Evolutionary conservation across 768 basidiomycete genomes (phyloP), one percentile per base, ranked within the genome.

Genomic region (Jaapia argillacea): DNA sequence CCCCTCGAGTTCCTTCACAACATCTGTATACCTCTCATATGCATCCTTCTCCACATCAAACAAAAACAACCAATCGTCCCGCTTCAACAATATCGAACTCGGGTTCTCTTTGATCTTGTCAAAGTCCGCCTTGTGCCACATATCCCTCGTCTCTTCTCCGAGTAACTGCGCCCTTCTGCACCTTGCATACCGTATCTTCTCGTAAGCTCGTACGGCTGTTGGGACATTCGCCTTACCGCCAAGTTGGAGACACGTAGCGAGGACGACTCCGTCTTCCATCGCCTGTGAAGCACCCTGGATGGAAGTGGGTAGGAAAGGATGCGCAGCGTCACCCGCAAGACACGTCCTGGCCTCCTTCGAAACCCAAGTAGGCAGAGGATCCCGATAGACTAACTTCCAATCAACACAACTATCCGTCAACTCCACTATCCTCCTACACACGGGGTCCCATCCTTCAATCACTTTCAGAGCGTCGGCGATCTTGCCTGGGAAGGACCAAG

Each of bases 251-350:
- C 44, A 22, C 18, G 48, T 45, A 1, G 54, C 55, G 44, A 57
- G 45, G 13, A 49, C 47, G 22, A 54, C 51, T 40, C 51, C 54
- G 40, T 57, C 51, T 38, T 56, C 55, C 37, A 57, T 28, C 1
- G 54, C 55, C 24, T 53, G 53, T 10, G 46, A 47, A 1, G 54
- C 55, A 5, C 55, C 55, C 24, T 55, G 55, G 31, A 50, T 48
- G 24, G 51, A 52, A 12, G 55, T 57, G 56, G 61, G 55, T 4
- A 61, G 52, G 46, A 57, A 59, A 21, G 57, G 47, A 48, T 60
- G 63, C 36, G 58, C 52, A 21, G 54, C 53, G 42, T 63, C 52
- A 12, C 61, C 61, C 33, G 56, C 52, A 28, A 62, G 44, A 7
- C 45, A 33, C 6, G 56, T 41, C 16, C 47, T 45, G 13, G 51